Evolutionary conservation across 345 rosid genomes (phyloP).

Genomic region (Nasturtium officinale): DNA sequence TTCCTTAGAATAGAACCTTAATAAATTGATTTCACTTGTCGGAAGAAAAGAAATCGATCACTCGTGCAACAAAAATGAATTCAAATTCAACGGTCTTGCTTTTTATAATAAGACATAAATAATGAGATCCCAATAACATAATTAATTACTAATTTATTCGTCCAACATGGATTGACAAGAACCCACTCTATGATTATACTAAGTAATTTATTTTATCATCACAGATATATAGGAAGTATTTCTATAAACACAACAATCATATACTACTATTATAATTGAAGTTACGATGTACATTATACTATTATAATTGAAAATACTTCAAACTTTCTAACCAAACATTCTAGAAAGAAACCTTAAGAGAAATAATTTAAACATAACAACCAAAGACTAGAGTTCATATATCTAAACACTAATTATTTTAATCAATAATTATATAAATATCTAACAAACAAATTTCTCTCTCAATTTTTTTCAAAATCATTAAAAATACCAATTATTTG

Average conservation of each 20-base stretch:
- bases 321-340: no score
- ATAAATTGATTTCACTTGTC: neutral
- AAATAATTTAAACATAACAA: no score
- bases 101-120: slow-evolving; percentile 25
- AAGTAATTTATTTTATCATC: slow-evolving; percentile 8
- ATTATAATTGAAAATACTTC: no score
- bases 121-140: slow-evolving; percentile 28
- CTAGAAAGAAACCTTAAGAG: no score
- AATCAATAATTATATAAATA: no score
- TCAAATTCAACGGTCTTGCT: slow-evolving; percentile 35
- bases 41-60: slow-evolving; percentile 11
- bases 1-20: neutral
- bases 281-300: no score
- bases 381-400: no score
- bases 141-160: slow-evolving; percentile 22
- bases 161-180: slow-evolving; percentile 38
- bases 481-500: no score
- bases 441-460: no score
- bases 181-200: slow-evolving; percentile 34
- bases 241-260: neutral
- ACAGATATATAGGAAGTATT: slow-evolving; percentile 1
- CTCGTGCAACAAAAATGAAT: slow-evolving; percentile 28
- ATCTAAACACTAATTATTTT: no score
- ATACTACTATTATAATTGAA: slow-evolving; percentile 1
- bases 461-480: no score